Conservation (phyloP, 805 yeast genomes). For the Wickerhamiella qilinensis region DNA sequence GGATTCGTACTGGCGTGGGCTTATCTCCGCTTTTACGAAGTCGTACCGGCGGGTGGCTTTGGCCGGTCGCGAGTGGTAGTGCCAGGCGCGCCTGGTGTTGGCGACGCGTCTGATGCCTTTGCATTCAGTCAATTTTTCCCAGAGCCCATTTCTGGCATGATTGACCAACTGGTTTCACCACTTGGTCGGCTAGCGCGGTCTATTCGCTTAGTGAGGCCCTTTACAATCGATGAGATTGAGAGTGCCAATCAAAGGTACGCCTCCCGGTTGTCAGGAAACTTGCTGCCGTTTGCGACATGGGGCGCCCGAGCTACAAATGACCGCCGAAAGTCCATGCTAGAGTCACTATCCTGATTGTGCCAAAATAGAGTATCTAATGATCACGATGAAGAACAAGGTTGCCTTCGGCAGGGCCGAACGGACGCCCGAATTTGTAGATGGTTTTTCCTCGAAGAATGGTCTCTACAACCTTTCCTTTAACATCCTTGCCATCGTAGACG, state of each 20-base stretch:
- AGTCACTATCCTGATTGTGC: not conserved
- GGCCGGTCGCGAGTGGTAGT: constrained; percentile 11
- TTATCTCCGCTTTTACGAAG: constrained; percentile 65
- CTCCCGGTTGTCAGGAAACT: constrained; percentile 12
- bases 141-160: constrained; percentile 31
- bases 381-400: constrained; percentile 10
- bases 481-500: constrained; percentile 59
- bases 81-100: constrained; percentile 33
- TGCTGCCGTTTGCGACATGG: constrained; percentile 8
- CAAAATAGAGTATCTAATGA: not conserved
- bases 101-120: constrained; percentile 87
- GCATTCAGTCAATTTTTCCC: constrained; percentile 78
- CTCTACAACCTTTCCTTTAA: constrained; percentile 61
- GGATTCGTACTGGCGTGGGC: constrained; percentile 55
- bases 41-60: constrained; percentile 26
- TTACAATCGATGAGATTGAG: constrained; percentile 13
- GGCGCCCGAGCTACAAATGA: constrained; percentile 13
- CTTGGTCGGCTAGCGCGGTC: constrained; percentile 11
- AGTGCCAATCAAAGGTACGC: constrained; percentile 14
- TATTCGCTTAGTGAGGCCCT: constrained; percentile 2
- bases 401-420: constrained; percentile 10
- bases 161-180: constrained; percentile 25
- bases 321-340: constrained; percentile 14
- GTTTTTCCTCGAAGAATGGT: constrained; percentile 65
- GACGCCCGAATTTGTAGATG: constrained; percentile 30